Conservation (phyloP, 495 filamentous ascomycete species). For the Neurospora pannonica region DNA sequence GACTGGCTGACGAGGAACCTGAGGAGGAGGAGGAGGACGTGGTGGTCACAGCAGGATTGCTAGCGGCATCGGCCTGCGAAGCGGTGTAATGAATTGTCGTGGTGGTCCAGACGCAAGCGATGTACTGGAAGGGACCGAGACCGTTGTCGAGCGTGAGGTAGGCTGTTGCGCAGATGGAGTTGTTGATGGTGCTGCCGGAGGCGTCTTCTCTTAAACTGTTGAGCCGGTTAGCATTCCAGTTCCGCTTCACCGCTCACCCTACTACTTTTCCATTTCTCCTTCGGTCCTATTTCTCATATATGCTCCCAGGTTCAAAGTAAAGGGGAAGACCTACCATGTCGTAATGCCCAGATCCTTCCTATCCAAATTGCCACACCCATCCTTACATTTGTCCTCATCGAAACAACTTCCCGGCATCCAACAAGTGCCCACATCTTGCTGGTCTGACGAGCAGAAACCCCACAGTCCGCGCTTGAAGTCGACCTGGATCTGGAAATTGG, state of each 20-base stretch:
- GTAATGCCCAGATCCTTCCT: neutral
- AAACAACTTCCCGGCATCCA: neutral
- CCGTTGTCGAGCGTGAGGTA: neutral
- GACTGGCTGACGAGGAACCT: neutral
- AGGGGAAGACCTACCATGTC: neutral
- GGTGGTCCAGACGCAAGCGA: neutral
- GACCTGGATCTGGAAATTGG: neutral
- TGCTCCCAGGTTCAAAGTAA: neutral
- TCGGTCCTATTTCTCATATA: neutral
- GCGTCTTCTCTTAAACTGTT: neutral
- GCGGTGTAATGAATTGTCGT: neutral
- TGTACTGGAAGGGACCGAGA: neutral
- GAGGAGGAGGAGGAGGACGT: neutral
- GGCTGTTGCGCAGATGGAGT: neutral
- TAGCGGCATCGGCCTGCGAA: neutral
- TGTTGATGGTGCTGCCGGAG: neutral
- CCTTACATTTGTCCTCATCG: neutral
- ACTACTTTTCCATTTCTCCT: neutral
- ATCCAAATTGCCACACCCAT: neutral
- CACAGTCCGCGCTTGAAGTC: neutral
- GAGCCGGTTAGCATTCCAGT: neutral
- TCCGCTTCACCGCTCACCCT: neutral
- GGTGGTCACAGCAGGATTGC: neutral
- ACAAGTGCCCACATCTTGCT: neutral
- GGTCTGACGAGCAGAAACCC: neutral